Base-by-base conservation (phyloP, 352 stramenopile species). In the Thraustochytrium sp. region DNA sequence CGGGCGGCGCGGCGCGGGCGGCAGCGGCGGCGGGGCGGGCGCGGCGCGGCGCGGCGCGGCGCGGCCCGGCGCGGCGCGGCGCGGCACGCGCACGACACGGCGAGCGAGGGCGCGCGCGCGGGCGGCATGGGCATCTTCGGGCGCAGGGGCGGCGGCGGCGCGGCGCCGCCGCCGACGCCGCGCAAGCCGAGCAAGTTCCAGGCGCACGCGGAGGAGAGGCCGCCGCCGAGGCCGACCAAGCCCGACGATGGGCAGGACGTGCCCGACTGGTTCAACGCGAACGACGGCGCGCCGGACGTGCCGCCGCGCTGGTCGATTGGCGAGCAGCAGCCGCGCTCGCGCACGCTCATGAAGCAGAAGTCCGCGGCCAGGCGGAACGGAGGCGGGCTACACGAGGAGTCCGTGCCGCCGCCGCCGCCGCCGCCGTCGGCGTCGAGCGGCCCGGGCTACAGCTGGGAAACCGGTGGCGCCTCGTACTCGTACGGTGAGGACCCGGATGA, bases 161-260 rank as follows among this genome's bases (percentile, higher is more conserved):
- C 59, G 13, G 4, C 48, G 48, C 48, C 48, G 18, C 48, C 48
- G 18, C 48, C 13, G 36, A 21, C 59, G 9, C 59, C 59, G 40
- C 34, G 59, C 4, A 72, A 72, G 40, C 59, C 59, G 40, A 72
- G 59, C 59, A 72, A 72, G 59, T 72, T 44, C 59, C 42, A 72
- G 59, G 40, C 21, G 51, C 31, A 72, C 59, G 26, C n/a, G n/a
- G n/a, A n/a, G n/a, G n/a, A n/a, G n/a, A 44, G 21, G 1, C 29
- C 59, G 11, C 16, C 13, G 34, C 59, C 36, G 40, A 72, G 23
- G 59, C 42, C 40, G 59, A 72, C 59, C 26, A 72, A 72, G 23
- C 26, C 42, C 40, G 59, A 72, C 59, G 59, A 72, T 31, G 36
- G 46, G 2, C 26, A 72, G 34, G 59, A 31, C 26, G 13, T 72